Evolutionary conservation across 345 rosid genomes (phyloP), one percentile per base, ranked within the genome.

Genomic region (Eucalyptus fibrosa): DNA sequence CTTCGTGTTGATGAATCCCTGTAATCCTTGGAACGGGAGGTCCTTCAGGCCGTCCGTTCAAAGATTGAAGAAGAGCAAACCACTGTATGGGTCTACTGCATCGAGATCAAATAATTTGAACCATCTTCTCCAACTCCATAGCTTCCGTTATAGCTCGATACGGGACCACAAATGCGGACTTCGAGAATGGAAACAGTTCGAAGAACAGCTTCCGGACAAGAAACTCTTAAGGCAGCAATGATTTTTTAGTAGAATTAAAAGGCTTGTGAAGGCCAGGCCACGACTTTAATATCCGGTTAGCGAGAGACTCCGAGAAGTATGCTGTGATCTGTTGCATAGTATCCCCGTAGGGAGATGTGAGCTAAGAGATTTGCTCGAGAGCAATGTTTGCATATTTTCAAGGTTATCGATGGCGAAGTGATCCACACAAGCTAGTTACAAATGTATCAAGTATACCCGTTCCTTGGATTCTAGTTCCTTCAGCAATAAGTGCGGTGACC

Each of bases 241-340:
- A 89, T 21, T 23, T 56, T 90, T 91, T 93, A 37, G 99, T 96
- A 85, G 95, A 95, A 87, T 95, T 94, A 26, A 97, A 95, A 26
- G 98, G 99, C 92, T 94, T 94, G 93, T 96, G 94, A 19, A 96
- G 94, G 87, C 99, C 98, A 86, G 97, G 96, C 99, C 98, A 96
- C 28, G 97, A 91, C 90, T 93, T 94, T 87, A 96, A 93, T 89
- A 96, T 96, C 89, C 98, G 89, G 23, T 93, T 92, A 59, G 99
- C 97, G 9, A 95, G 97, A 1, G 97, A 97, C 94, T 95, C 97
- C 1, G 96, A 91, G 82, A 96, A 96, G 88, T 96, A 96, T 24
- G 98, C 95, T 45, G 98, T 95, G 37, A 97, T 93, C 13, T 97
- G 91, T 92, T 96, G 99, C 99, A 97, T 96, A 7, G 99, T 95